Percentiles rank a stretch among this genome's conserved stretches.
These are phyloP conservation scores for Aeminium ludgeri DNA, from an alignment of 495 filamentous ascomycete genomes.

Conservation along the genomic window DNA sequence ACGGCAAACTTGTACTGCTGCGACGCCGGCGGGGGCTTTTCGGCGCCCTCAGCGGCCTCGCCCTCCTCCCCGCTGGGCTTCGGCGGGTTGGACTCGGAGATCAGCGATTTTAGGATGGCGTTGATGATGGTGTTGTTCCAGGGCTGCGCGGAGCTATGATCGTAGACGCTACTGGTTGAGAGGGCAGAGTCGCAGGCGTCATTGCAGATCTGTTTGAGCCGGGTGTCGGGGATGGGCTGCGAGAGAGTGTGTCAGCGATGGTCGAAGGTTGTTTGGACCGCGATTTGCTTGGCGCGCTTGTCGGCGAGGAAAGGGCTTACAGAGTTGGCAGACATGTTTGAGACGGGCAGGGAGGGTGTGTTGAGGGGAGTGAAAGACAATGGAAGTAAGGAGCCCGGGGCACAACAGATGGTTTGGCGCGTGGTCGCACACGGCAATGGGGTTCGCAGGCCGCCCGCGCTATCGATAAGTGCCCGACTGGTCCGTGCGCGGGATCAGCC, in stretches of 20 bases:
- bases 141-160: constrained; percentile 56
- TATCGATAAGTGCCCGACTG: neutral
- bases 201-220: constrained; percentile 54
- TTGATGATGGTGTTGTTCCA: constrained; percentile 94
- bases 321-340: constrained; percentile 10
- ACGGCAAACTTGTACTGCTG: constrained; percentile 71
- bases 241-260: constrained; percentile 35
- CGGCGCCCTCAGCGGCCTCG: neutral
- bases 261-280: neutral
- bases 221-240: constrained; percentile 65
- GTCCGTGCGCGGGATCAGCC: too few species aligned
- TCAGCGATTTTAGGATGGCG: constrained; percentile 66
- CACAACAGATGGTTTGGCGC: neutral
- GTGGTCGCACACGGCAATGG: too few species aligned
- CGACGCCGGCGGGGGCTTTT: neutral
- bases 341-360: neutral
- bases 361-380: neutral
- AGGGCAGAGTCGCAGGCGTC: constrained; percentile 75
- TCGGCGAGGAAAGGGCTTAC: neutral
- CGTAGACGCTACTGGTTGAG: constrained; percentile 52
- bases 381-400: neutral
- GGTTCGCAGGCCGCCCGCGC: neutral
- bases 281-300: neutral
- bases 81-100: constrained; percentile 48
- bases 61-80: constrained; percentile 13